Base-by-base conservation (phyloP, 2,329 filamentous ascomycete species). In the Lasiodiplodia hormozganensis region DNA sequence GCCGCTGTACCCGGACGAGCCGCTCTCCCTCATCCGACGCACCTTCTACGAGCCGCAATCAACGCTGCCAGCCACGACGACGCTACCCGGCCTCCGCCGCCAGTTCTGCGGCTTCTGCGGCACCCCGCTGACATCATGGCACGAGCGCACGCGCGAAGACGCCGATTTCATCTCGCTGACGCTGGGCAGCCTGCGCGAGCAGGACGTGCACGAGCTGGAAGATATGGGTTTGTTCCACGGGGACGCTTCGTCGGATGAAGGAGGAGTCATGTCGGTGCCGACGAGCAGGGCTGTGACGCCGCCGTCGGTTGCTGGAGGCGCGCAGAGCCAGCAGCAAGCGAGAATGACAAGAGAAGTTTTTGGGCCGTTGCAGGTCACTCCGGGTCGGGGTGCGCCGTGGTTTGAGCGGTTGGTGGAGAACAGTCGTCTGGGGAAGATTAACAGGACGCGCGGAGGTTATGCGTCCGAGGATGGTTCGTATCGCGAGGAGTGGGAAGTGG, bases 21-120 rank as follows among this genome's bases (percentile, higher is more conserved):
- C 79, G 7, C 82, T 80, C 66, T 70, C 73, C 52, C 79, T 76
- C 67, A 84, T 85, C 73, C 82, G 81, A 65, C 80, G 81, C 62
- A 82, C 79, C 53, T 85, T 82, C 73, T 70, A 77, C 68, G 57
- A 70, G 25, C 69, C 69, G 28, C 23, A 21, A 52, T 23, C 38
- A 83, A 72, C 86, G 87, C 65, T 84, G 85, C 64, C 56, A 34
- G 31, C 31, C 31, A 10, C 31, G 8, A 10, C 31, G 6, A 36
- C 47, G 47, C 65, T 40, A 11, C 14, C 57, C 25, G 18, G 43
- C 21, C n/a, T 62, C 14, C 89, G 91, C 76, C 89, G 92, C 62
- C 88, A 93, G 72, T 97, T 97, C 80, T 97, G 94, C 80, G 94
- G 94, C 28, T 96, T 92, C 82, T 97, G 94, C 78, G 94, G 94